Conservation (phyloP, 345 rosid genomes). For the Tarenaya hassleriana region DNA sequence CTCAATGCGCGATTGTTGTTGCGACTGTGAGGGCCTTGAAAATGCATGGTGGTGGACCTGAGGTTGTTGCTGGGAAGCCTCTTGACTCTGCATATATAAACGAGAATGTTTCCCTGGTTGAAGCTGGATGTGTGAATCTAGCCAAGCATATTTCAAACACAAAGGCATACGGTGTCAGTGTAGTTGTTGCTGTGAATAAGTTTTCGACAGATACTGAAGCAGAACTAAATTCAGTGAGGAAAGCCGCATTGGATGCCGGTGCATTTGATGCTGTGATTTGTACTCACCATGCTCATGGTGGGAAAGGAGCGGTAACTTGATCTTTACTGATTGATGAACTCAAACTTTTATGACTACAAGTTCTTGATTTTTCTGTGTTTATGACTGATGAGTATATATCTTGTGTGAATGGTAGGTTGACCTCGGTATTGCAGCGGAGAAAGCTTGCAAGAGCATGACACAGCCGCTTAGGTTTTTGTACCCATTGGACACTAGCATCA, state of each 20-base stretch:
- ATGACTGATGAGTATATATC: conserved; percentile 8
- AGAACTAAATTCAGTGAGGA: conserved; percentile 80
- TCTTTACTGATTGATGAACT: neutral
- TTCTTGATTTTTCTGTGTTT: neutral
- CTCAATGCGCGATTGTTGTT: conserved; percentile 94
- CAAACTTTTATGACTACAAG: neutral
- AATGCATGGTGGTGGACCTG: conserved; percentile 99
- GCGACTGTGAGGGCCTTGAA: conserved; percentile 97
- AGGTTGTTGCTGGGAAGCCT: conserved; percentile 95
- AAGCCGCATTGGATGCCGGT: conserved; percentile 76
- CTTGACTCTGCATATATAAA: conserved; percentile 79
- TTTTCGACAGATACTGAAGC: conserved; percentile 87
- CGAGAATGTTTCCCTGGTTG: conserved; percentile 84
- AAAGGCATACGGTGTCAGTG: conserved; percentile 82
- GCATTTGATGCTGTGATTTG: conserved; percentile 92
- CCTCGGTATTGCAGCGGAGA: conserved; percentile 89
- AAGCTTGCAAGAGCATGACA: conserved; percentile 67
- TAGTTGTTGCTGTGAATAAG: conserved; percentile 92
- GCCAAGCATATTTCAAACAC: conserved; percentile 89
- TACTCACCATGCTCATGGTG: conserved; percentile 96
- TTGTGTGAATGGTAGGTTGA: conserved; percentile 60
- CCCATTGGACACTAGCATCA: conserved; percentile 68
- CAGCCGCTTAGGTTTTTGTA: conserved; percentile 73
- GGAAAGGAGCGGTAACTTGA: conserved; percentile 79
- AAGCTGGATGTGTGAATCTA: conserved; percentile 91